Conservation (phyloP, 2,329 filamentous ascomycete genomes). For the Beauveria varroae region DNA sequence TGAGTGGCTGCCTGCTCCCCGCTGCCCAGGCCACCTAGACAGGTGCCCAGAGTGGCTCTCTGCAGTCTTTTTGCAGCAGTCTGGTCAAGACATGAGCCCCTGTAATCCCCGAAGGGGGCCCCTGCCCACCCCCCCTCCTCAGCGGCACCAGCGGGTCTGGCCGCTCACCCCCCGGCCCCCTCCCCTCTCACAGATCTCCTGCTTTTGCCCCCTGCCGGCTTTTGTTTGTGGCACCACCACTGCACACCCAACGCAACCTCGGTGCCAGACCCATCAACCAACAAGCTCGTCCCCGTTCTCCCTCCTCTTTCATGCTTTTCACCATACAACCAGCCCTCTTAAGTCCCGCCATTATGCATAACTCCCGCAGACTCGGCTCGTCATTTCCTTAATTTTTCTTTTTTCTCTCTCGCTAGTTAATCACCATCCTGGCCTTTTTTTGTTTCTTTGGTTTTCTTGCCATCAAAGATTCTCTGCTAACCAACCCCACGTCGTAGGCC, state of each 20-base stretch:
- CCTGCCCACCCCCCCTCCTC: neutral
- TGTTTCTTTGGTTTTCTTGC: neutral
- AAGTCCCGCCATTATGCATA: neutral
- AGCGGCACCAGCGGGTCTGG: neutral
- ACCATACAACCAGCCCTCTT: neutral
- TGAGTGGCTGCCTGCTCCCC: neutral
- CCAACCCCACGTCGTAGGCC: no score
- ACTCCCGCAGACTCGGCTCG: neutral
- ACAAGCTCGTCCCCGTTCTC: neutral
- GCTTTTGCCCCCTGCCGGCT: neutral
- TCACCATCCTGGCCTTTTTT: neutral
- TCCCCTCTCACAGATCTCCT: neutral
- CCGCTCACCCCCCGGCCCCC: neutral
- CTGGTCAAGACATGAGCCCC: neutral
- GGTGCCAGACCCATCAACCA: slow-evolving; percentile 2
- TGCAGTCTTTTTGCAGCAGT: no score
- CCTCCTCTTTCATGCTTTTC: neutral
- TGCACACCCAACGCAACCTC: neutral
- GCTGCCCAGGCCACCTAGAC: no score
- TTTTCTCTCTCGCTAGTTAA: neutral
- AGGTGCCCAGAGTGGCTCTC: no score
- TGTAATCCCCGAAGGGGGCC: neutral
- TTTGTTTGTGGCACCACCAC: neutral
- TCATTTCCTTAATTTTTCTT: neutral
- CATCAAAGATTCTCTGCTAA: no score